These are phyloP conservation scores for Silene coronaria DNA, from an alignment of 179 eudicot genomes.

Conservation along the genomic window DNA sequence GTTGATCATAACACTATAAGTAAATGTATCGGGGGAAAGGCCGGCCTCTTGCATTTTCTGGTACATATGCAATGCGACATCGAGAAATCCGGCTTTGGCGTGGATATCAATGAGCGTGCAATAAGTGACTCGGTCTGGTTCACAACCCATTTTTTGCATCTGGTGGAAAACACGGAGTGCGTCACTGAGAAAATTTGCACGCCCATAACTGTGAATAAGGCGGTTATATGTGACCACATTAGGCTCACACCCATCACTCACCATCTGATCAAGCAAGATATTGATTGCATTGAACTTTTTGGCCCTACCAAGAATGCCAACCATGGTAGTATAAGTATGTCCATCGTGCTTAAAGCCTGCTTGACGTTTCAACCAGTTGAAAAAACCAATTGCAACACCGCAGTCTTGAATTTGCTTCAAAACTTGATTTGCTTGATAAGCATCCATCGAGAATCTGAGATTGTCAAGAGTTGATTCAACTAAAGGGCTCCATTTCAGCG, in stretches of 20 bases:
- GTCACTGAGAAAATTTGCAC: slow-evolving; percentile 82
- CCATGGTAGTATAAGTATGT: slow-evolving; percentile 95
- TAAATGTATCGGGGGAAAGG: slow-evolving; percentile 91
- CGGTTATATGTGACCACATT: slow-evolving; percentile 94
- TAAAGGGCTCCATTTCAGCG: slow-evolving; percentile 75
- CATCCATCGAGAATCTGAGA: slow-evolving; percentile 57
- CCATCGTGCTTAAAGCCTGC: slow-evolving; percentile 87
- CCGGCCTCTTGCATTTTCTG: slow-evolving; percentile 86
- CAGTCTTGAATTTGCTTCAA: slow-evolving; percentile 76
- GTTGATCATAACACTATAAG: slow-evolving; percentile 92
- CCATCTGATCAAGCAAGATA: slow-evolving; percentile 70
- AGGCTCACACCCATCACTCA: slow-evolving; percentile 70
- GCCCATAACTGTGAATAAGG: slow-evolving; percentile 88
- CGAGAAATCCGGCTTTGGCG: slow-evolving; percentile 88
- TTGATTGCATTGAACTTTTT: slow-evolving; percentile 67
- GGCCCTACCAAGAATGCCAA: slow-evolving; percentile 85
- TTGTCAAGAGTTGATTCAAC: slow-evolving; percentile 70
- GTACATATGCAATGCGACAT: slow-evolving; percentile 86
- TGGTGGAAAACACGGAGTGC: slow-evolving; percentile 72
- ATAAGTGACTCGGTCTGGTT: slow-evolving; percentile 94
- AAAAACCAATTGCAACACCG: slow-evolving; percentile 69
- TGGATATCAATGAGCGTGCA: slow-evolving; percentile 96
- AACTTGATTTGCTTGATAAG: slow-evolving; percentile 92
- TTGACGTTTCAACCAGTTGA: slow-evolving; percentile 73
- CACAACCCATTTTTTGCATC: slow-evolving; percentile 72